A percentile compares a stretch with the other conserved stretches of the same genome.
These are phyloP conservation scores for Pleurotus salmoneostramineus DNA, from an alignment of 768 basidiomycete genomes.

Conservation along the genomic window DNA sequence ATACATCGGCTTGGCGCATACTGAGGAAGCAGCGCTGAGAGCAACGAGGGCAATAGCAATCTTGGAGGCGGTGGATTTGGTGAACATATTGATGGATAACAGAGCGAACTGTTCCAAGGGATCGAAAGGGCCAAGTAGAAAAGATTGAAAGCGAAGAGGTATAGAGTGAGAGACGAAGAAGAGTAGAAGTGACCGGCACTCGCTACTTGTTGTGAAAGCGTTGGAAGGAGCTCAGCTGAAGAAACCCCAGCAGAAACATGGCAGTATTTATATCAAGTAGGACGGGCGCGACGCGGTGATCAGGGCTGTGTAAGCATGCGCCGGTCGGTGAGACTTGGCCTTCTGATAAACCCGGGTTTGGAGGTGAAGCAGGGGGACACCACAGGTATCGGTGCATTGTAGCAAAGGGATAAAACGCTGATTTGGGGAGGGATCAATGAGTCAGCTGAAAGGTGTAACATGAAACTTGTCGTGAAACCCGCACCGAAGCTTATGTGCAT, in stretches of 20 bases:
- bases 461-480: background rate
- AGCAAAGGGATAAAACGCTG: background rate
- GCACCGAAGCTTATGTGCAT: background rate
- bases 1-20: slow-evolving; percentile 5
- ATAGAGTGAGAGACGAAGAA: background rate
- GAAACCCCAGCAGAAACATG: background rate
- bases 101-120: slow-evolving; percentile 6
- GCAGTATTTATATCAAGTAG: background rate
- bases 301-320: no score
- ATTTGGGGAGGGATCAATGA: background rate
- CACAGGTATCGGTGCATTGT: background rate
- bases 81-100: slow-evolving; percentile 7
- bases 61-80: slow-evolving; percentile 1
- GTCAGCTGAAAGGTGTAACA: background rate
- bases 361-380: background rate
- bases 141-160: background rate
- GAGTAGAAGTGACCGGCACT: slow-evolving; percentile 7
- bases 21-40: slow-evolving; percentile 3
- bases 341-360: background rate
- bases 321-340: no score
- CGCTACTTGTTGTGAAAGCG: background rate
- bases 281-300: background rate
- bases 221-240: slow-evolving; percentile 5
- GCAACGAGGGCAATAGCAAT: slow-evolving; percentile 8
- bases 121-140: background rate